phyloP scores from a whole-genome alignment of 352 stramenopile species.

The Phytophthora syringae region DNA sequence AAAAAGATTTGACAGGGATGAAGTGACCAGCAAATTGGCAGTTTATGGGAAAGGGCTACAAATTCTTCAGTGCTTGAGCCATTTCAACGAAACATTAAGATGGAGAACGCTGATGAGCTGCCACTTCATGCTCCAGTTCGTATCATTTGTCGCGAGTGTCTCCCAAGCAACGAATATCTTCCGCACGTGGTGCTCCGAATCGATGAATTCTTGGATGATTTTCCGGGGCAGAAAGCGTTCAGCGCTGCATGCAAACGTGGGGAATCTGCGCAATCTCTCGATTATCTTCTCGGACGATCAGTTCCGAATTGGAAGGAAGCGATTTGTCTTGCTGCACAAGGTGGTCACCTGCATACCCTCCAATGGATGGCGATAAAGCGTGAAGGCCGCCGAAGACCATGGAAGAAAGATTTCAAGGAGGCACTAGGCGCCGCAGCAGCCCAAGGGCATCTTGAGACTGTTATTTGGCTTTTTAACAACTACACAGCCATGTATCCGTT shows the following conservation, averaged over 20 bases:
- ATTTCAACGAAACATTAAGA: too few species aligned
- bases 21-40: too few species aligned
- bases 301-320: not conserved
- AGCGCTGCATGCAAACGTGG: not conserved
- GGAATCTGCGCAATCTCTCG: not conserved
- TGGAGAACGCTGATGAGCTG: not conserved
- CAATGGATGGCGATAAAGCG: not conserved
- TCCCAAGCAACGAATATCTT: not conserved
- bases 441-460: not conserved
- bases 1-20: too few species aligned
- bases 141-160: not conserved
- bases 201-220: not conserved
- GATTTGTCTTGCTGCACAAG: not conserved
- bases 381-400: not conserved
- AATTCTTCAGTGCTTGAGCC: too few species aligned
- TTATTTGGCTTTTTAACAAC: not conserved
- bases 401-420: not conserved
- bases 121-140: not conserved
- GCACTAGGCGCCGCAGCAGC: not conserved
- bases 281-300: not conserved
- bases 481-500: not conserved
- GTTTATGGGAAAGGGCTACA: too few species aligned
- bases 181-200: not conserved
- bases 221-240: not conserved
- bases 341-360: not conserved